Evolutionary conservation across 2,329 filamentous ascomycete species (phyloP).

Genomic region (Xylaria polymorpha): DNA sequence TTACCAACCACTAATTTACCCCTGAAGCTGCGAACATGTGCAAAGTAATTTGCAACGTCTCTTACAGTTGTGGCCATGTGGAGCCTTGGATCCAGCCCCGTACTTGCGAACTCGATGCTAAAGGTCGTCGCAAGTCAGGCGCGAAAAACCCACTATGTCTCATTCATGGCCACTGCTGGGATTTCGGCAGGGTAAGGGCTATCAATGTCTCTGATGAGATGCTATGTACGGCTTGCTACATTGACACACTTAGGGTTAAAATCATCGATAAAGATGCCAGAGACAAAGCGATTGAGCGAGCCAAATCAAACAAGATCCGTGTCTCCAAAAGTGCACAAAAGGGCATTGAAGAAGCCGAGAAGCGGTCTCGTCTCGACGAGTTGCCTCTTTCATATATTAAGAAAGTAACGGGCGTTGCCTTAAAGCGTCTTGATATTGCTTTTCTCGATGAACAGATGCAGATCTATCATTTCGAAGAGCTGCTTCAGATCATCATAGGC

Average conservation of each 20-base stretch:
- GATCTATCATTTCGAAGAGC: constrained; percentile 10
- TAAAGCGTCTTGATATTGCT: constrained; percentile 8
- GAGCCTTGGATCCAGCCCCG: not conserved
- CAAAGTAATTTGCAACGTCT: constrained; percentile 20
- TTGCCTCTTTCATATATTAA: not conserved
- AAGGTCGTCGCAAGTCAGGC: not conserved
- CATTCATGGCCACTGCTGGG: not conserved
- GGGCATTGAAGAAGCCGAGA: not conserved
- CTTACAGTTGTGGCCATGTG: constrained; percentile 12
- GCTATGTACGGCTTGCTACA: constrained; percentile 6
- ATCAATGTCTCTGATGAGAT: not conserved
- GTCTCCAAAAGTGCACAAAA: not conserved
- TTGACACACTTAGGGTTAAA: not conserved
- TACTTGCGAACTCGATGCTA: not conserved
- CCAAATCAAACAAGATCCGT: not conserved
- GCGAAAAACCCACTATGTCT: constrained; percentile 15
- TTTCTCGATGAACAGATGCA: constrained; percentile 14
- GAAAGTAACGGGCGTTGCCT: not conserved
- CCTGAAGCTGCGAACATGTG: constrained; percentile 9
- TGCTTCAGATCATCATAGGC: constrained; percentile 12
- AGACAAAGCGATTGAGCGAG: not conserved
- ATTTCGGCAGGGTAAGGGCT: constrained; percentile 8
- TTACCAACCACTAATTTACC: not conserved
- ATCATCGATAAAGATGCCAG: not conserved
- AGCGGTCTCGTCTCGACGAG: not conserved